Base-by-base conservation (phyloP, 83 land plant genomes). In the Picea engelmannii region DNA sequence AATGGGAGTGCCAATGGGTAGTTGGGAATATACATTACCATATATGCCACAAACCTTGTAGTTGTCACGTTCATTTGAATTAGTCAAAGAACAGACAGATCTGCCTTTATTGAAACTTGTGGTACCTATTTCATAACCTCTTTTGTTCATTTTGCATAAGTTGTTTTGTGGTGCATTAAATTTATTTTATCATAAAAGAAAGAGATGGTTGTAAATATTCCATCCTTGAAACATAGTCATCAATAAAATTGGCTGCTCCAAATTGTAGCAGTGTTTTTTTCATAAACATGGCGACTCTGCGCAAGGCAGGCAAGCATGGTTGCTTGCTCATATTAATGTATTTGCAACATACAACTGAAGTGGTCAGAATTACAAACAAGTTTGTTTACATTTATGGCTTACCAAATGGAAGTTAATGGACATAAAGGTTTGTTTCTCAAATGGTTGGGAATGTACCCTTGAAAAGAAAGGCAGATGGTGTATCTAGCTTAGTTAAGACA, bases 51-150 rank as follows among this genome's bases (percentile, higher is more conserved):
- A 49, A 71, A 44, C 44, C 55, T 71, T 42, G 17, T 21, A 20
- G 52, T 21, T 74, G 60, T 49, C 31, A 49, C 11, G 52, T 27
- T 21, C 4, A 23, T 23, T 47, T 71, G 55, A 44, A 42, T 42
- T 71, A 42, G 76, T 44, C 52, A 8, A 42, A 20, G 11, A 40
- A n/a, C n/a, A 44, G 25, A 11, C 18, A 21, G n/a, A 44, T 74
- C 58, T 23, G n/a, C 3, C 10, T 49, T 74, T 49, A 58, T 74
- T 74, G 61, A 59, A 74, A 21, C 16, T 74, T 52, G 55, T 49
- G 55, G 60, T 52, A 49, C 78, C 78, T 23, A 74, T 74, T 74
- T 49, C 16, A 0, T 49, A 74, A 74, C 24, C 60, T 74, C 21
- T 71, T 49, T 17, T 40, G 76, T 49, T 74, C 60, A 12, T 21